Base-by-base conservation (phyloP, 768 basidiomycete genomes). In the Russula virescens region DNA sequence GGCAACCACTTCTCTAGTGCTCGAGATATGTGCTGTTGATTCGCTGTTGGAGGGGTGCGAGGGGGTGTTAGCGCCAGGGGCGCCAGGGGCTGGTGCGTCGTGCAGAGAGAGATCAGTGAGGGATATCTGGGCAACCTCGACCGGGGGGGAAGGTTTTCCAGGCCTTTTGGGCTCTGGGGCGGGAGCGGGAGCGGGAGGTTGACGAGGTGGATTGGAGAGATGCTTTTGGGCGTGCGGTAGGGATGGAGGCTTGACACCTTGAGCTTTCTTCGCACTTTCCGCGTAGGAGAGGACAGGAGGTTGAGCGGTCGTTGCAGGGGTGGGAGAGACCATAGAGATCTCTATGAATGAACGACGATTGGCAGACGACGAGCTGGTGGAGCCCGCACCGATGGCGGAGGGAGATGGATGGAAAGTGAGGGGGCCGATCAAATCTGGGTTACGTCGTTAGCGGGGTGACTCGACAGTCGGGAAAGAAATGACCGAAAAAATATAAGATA, bases 271-370 rank as follows among this genome's bases (percentile, higher is more conserved):
- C 23, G 75, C 74, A 56, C 75, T 70, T 59, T 75, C 74, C 18
- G 75, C 75, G 61, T 87, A 87, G 31, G 85, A 86, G 53, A 84
- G 77, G 60, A 77, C 71, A 65, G 76, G 76, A 47, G 71, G 72
- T 55, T 73, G 74, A 60, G 71, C 68, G 43, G 71, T 42, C 38
- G 70, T 61, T 13, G 42, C 18, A 52, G 72, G 64, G 34, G 72
- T 63, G 43, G 72, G 64, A 40, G 74, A 69, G 54, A 73, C 71
- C 74, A 74, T 73, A 43, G 66, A 43, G 38, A 59, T 59, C 57
- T 54, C 53, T 50, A 31, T 31, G 8, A 4, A 31, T 54, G 45
- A 69, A 51, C 69, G 73, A 65, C 40, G 72, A 75, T 68, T 67
- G 69, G 34, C 25, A 25, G 50, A 57, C 31, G 49, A 55, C 26